Percentiles rank a stretch among this genome's conserved stretches.
Evolutionary conservation across 2,329 filamentous ascomycete species (phyloP).

Genomic region (Penicillium fuscoglaucum): DNA sequence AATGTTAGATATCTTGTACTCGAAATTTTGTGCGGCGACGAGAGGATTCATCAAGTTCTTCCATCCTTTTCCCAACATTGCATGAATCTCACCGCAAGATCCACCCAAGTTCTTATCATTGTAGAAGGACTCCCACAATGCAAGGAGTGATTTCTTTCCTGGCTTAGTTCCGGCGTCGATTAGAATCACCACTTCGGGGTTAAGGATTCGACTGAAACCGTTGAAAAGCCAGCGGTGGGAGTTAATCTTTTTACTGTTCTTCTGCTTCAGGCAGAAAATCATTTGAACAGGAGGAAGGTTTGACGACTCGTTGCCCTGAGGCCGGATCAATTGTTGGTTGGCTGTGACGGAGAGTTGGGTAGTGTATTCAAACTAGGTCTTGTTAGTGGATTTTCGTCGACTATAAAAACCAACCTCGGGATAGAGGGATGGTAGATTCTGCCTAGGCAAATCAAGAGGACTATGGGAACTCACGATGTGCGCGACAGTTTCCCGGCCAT

Average conservation of each 20-base stretch:
- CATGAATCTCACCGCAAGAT: slow-evolving; percentile 97
- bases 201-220: slow-evolving; percentile 90
- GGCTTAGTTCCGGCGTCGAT: slow-evolving; percentile 97
- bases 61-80: slow-evolving; percentile 87
- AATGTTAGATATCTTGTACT: slow-evolving; percentile 99
- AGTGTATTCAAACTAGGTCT: slow-evolving; percentile 79
- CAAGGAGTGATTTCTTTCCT: slow-evolving; percentile 81
- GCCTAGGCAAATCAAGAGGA: neutral
- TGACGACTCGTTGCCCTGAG: slow-evolving; percentile 74
- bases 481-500: slow-evolving; percentile 90
- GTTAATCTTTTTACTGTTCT: slow-evolving; percentile 99
- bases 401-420: too few species aligned
- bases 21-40: slow-evolving; percentile 94
- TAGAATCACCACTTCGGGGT: slow-evolving; percentile 92
- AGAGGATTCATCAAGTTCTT: slow-evolving; percentile 90
- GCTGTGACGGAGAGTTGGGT: slow-evolving; percentile 93
- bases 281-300: slow-evolving; percentile 94
- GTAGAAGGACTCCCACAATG: slow-evolving; percentile 97
- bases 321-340: slow-evolving; percentile 90
- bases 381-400: neutral
- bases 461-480: slow-evolving; percentile 62
- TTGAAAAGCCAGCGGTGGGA: slow-evolving; percentile 98
- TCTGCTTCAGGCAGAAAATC: slow-evolving; percentile 97
- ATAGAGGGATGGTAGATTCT: neutral
- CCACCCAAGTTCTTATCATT: slow-evolving; percentile 98